Conservation (phyloP, 805 yeast species). For the Cyberlindnera japonica region DNA sequence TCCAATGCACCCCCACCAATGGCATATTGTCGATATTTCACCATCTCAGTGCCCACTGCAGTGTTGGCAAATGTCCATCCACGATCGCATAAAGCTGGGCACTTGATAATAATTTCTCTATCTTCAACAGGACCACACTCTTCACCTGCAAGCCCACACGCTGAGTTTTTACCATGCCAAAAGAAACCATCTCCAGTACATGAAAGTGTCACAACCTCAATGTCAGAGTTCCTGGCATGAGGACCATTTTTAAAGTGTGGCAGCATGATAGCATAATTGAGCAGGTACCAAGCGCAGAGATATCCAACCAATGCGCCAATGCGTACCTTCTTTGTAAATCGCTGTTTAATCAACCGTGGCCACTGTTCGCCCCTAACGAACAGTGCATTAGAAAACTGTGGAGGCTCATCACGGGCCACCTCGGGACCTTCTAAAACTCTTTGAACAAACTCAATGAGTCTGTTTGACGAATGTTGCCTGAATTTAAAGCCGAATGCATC, state of each 20-base stretch:
- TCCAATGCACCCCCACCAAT: conserved; percentile 68
- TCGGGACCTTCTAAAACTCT: conserved; percentile 56
- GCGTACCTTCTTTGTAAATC: conserved; percentile 4
- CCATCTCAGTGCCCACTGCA: conserved; percentile 64
- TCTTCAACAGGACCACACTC: conserved; percentile 47
- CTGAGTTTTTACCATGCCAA: conserved; percentile 75
- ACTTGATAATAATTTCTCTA: conserved; percentile 54
- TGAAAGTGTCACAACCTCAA: conserved; percentile 35
- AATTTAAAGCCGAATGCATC: conserved; percentile 1
- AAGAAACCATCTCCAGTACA: conserved; percentile 45
- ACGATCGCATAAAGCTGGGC: conserved; percentile 85
- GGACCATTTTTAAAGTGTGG: conserved; percentile 13
- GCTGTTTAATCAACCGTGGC: conserved; percentile 36
- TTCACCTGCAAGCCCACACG: conserved; percentile 72
- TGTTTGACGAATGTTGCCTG: conserved; percentile 5
- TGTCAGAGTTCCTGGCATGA: conserved; percentile 4
- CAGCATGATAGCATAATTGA: conserved; percentile 11
- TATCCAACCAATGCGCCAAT: conserved; percentile 5
- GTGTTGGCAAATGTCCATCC: conserved; percentile 72
- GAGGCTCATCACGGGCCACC: conserved; percentile 44
- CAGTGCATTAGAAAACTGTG: conserved; percentile 31
- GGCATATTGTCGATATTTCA: conserved; percentile 67
- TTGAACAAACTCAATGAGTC: conserved; percentile 24
- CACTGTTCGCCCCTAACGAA: conserved; percentile 35
- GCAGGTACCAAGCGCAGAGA: conserved; percentile 13